A percentile compares a stretch with the other conserved stretches of the same genome.
Conservation (phyloP, 2,329 filamentous ascomycete species). For the Beauveria sp. region DNA sequence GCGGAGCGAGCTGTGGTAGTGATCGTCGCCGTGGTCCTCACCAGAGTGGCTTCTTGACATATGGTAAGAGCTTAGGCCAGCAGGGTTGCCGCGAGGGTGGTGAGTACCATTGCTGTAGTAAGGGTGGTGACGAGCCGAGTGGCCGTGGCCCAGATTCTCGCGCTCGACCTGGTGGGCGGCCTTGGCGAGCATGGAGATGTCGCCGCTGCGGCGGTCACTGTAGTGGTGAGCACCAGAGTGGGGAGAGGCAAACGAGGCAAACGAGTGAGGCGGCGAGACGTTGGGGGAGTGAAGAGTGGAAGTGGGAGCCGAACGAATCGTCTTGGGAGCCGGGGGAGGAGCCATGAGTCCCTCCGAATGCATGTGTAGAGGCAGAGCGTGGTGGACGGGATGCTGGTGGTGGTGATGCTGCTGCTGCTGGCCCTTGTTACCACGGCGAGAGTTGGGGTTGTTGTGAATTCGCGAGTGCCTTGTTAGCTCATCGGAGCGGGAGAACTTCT, state of each 20-base stretch:
- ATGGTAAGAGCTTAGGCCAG: conserved; percentile 78
- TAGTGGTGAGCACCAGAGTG: conserved; percentile 42
- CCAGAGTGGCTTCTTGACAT: conserved; percentile 87
- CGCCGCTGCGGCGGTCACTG: conserved; percentile 32
- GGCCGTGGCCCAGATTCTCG: conserved; percentile 41
- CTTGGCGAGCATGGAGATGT: conserved; percentile 54
- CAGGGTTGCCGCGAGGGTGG: conserved; percentile 54
- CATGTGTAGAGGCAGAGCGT: conserved; percentile 35
- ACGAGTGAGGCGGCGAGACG: conserved; percentile 89
- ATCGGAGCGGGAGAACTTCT: conserved; percentile 93
- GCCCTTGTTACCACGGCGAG: conserved; percentile 80
- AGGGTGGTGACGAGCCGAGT: conserved; percentile 42
- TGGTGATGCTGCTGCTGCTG: conserved; percentile 33
- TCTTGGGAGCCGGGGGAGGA: conserved; percentile 64
- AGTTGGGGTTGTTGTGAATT: conserved; percentile 99
- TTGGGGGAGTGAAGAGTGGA: conserved; percentile 89
- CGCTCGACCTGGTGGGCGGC: conserved; percentile 55
- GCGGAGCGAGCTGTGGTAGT: conserved; percentile 60
- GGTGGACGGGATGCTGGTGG: conserved; percentile 29
- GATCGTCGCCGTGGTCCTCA: conserved; percentile 69
- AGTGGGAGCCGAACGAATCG: conserved; percentile 79
- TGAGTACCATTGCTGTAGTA: conserved; percentile 44
- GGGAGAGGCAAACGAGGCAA: conserved; percentile 58
- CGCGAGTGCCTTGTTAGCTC: conserved; percentile 94
- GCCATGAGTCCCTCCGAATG: conserved; percentile 64